Base-by-base conservation (phyloP, 768 basidiomycete species). In the Lentinula boryana region DNA sequence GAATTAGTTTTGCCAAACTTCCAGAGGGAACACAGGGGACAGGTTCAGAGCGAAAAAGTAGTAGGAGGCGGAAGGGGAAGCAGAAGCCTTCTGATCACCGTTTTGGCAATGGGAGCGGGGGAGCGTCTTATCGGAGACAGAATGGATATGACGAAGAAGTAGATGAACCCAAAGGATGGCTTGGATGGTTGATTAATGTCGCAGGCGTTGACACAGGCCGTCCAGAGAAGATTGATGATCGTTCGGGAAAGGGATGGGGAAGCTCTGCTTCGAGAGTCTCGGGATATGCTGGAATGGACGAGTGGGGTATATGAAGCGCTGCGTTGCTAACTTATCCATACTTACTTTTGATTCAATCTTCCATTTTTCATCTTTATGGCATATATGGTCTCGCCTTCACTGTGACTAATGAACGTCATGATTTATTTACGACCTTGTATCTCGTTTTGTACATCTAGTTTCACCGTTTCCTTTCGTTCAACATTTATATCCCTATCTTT, bases 1-100 rank as follows among this genome's bases (percentile, higher is more conserved):
- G 85, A n/a, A 91, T 92, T 46, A 88, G 85, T 62, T 92, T 92
- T 64, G 88, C 88, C 38, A 80, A 85, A 72, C 75, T 88, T 52
- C 88, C 89, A 0, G 89, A 58, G 41, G 57, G 48, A 27, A 48
- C 57, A 9, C 33, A 58, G 46, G 57, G 57, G 1, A 36, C 5
- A 16, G 57, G 57, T 6, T 31, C 33, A 10, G 18, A 58, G 16
- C 35, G 58, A 36, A 40, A 40, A 21, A 60, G 49, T 13, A 52
- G 32, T 13, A 60, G 18, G 35, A 60, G 27, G 27, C 44, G 40
- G 5, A 60, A 52, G 18, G 50, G 58, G n/a, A 60, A 60, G 50
- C 55, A 56, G 23, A 56, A 23, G 38, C 21, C 27, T 41, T 56
- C 38, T 3, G 2, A 10, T 41, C 7, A 18, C 23, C 53, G 35